Evolutionary conservation across 352 stramenopile genomes (phyloP), one percentile per base, ranked within the genome.

Genomic region (Bremia lactucae): DNA sequence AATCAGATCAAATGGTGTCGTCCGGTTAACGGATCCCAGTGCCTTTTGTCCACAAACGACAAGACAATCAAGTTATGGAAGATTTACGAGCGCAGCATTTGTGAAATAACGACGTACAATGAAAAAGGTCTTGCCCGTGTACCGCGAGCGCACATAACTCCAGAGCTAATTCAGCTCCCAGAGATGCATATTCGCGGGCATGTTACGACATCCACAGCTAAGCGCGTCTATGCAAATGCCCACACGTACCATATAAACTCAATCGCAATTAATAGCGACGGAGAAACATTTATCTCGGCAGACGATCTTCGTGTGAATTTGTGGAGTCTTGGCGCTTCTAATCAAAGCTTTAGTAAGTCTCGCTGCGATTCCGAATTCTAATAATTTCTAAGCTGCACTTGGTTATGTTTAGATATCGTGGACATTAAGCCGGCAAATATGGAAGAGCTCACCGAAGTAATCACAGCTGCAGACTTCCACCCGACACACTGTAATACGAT

Each of bases 1-100:
- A 98, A 98, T 62, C 73, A 96, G 37, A 97, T 98, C 60, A 93
- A 94, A 53, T 98, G 89, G 85, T 96, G 86, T 47, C 65, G 71
- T n/a, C 60, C 72, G 6, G 81, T 71, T 29, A 93, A 87, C 57
- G 87, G 91, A 39, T 77, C 87, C n/a, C 66, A 94, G 34, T 97
- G 95, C 41, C 53, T 98, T 31, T 72, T 98, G 28, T 92, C 83
- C 8, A 97, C 94, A 14, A 98, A 98, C 62, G 91, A 98, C 71
- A 98, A 98, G 68, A 98, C 94, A 21, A 95, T 98, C 53, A 98
- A 98, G 64, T 65, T 98, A 18, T 98, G 94, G 94, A 96, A 96
- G 41, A 55, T 97, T 24, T 65, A 84, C 49, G 75, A 89, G 59
- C 74, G 76, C 34, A 81, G 74, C 20, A 74, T 92, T 20, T 63